These are phyloP conservation scores for Penicillium oxalicum DNA, from an alignment of 2,329 filamentous ascomycete genomes.

Conservation along the genomic window DNA sequence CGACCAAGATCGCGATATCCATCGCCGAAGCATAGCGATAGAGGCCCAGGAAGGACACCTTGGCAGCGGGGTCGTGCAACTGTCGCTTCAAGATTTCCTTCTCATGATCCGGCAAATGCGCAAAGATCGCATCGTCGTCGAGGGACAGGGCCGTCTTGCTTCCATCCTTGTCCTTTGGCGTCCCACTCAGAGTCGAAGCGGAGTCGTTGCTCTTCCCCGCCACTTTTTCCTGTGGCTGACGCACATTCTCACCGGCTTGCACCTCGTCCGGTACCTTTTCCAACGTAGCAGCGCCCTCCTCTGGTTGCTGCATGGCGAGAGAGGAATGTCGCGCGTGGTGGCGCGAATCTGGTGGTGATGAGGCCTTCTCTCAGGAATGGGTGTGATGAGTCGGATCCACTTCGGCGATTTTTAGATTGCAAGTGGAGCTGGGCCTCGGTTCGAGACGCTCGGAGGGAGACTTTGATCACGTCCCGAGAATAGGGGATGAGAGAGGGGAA, in stretches of 20 bases:
- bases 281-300: slow-evolving; percentile 12
- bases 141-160: slow-evolving; percentile 33
- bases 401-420: not conserved
- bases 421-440: no score
- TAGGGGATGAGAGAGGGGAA: no score
- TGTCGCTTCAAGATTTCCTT: slow-evolving; percentile 63
- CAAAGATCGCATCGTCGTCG: slow-evolving; percentile 49
- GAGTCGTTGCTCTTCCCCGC: slow-evolving; percentile 10
- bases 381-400: slow-evolving; percentile 2
- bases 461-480: no score
- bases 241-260: slow-evolving; percentile 10
- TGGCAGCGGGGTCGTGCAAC: slow-evolving; percentile 58
- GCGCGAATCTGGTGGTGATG: not conserved
- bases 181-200: slow-evolving; percentile 18
- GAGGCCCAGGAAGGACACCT: slow-evolving; percentile 59
- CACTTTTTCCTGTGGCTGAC: slow-evolving; percentile 5
- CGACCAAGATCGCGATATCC: slow-evolving; percentile 58
- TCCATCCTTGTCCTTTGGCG: slow-evolving; percentile 15
- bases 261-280: slow-evolving; percentile 14
- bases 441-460: no score
- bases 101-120: slow-evolving; percentile 60
- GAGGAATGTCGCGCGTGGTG: not conserved
- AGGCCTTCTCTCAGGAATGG: slow-evolving; percentile 1
- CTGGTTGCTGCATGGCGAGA: slow-evolving; percentile 17
- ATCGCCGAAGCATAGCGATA: slow-evolving; percentile 64